Evolutionary conservation across 1,139 yeast species (phyloP).

Genomic region (Yamadazyma triangularis): DNA sequence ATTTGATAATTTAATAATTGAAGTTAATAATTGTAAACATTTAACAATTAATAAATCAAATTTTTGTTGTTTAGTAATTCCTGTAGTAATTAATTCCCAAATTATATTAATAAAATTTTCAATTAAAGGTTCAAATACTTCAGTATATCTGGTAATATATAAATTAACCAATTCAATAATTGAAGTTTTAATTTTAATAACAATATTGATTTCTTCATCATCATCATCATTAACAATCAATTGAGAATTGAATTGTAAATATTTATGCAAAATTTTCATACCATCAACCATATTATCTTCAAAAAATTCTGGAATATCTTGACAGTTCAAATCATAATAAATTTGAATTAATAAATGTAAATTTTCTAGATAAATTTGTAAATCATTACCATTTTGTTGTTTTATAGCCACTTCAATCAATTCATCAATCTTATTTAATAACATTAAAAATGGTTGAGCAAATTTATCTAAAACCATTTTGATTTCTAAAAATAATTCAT

Average conservation of each 20-base stretch:
- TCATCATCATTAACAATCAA: conserved; percentile 53
- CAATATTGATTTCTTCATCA: conserved; percentile 68
- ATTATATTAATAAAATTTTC: conserved; percentile 76
- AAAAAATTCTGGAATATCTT: conserved; percentile 96
- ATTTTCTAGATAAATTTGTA: conserved; percentile 62
- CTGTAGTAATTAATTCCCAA: conserved; percentile 70
- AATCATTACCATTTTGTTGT: conserved; percentile 34
- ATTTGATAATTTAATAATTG: conserved; percentile 68
- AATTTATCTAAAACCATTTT: conserved; percentile 82
- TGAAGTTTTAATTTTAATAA: conserved; percentile 74
- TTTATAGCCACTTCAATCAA: conserved; percentile 48
- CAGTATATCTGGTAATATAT: conserved; percentile 88
- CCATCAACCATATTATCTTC: conserved; percentile 82
- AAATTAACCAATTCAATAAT: conserved; percentile 82
- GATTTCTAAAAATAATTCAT: conserved; percentile 84
- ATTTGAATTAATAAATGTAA: conserved; percentile 70
- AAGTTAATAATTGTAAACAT: conserved; percentile 75
- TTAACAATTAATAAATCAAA: conserved; percentile 83
- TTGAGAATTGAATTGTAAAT: conserved; percentile 57
- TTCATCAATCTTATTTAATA: conserved; percentile 64
- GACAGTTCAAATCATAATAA: conserved; percentile 92
- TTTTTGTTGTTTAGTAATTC: conserved; percentile 64
- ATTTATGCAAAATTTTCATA: conserved; percentile 79
- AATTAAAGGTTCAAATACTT: conserved; percentile 74
- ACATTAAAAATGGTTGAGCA: conserved; percentile 70